phyloP scores from a whole-genome alignment of 1,284 basidiomycete species.

The Pseudozyma flocculosa region DNA sequence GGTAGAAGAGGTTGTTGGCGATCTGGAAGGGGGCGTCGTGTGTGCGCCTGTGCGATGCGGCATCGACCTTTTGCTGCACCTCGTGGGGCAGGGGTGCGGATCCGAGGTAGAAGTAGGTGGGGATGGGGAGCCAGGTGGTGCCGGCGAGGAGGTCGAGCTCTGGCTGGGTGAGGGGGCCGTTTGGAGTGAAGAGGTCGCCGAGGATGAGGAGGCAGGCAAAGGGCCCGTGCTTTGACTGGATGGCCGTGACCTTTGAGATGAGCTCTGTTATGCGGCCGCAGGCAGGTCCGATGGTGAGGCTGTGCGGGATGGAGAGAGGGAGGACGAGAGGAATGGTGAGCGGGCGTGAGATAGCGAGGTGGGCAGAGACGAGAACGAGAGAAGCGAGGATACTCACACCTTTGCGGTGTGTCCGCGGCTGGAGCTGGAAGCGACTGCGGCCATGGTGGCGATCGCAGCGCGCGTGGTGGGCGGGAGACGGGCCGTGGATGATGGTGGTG shows the following conservation, averaged over 20 bases:
- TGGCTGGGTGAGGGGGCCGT: slow-evolving; percentile 59
- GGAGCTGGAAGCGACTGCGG: too few relatives aligned
- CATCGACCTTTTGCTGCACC: slow-evolving; percentile 6
- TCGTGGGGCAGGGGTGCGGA: slow-evolving; percentile 28
- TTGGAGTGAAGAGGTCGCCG: slow-evolving; percentile 81
- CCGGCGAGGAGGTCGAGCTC: slow-evolving; percentile 70
- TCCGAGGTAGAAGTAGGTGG: slow-evolving; percentile 90
- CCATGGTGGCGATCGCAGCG: too few relatives aligned
- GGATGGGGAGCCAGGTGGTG: slow-evolving; percentile 72
- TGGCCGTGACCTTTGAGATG: slow-evolving; percentile 77
- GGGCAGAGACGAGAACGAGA: too few relatives aligned
- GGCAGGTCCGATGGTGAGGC: slow-evolving; percentile 79
- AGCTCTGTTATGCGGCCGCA: slow-evolving; percentile 73
- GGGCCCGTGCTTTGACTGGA: slow-evolving; percentile 90
- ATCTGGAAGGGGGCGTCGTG: slow-evolving; percentile 10
- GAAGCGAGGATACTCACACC: too few relatives aligned
- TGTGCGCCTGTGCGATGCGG: not conserved
- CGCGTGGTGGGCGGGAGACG: too few relatives aligned
- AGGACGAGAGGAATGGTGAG: not conserved
- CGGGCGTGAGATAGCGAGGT: not conserved
- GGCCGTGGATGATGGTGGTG: too few relatives aligned
- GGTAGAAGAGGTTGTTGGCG: slow-evolving; percentile 33
- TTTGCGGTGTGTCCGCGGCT: too few relatives aligned
- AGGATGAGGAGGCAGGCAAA: slow-evolving; percentile 83
- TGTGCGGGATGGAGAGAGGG: not conserved